Percentiles rank a stretch among this genome's conserved stretches.
phyloP scores from a whole-genome alignment of 306 rosid genomes.

The Oxytropis ochrocephala region DNA sequence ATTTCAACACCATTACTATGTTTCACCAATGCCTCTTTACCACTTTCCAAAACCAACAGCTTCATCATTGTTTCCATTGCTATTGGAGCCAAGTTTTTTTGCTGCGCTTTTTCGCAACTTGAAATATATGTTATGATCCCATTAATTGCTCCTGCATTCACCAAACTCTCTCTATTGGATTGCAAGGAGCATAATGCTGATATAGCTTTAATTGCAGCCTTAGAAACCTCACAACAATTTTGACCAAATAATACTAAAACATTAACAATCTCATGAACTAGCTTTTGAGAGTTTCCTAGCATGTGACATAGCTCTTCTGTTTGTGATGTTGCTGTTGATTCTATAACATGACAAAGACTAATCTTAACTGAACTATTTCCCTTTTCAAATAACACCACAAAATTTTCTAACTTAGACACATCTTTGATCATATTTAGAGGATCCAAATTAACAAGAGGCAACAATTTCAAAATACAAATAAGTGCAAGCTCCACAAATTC shows the following conservation, averaged over 20 bases:
- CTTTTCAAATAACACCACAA: constrained; percentile 38
- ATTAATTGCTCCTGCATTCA: constrained; percentile 46
- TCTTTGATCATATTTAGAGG: constrained; percentile 45
- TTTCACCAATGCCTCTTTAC: constrained; percentile 45
- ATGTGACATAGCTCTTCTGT: constrained; percentile 31
- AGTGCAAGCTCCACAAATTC: constrained; percentile 52
- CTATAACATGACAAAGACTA: constrained; percentile 50
- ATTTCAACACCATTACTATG: constrained; percentile 36
- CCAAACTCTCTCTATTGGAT: constrained; percentile 42
- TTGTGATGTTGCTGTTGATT: constrained; percentile 38
- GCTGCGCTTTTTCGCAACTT: constrained; percentile 19
- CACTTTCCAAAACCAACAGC: constrained; percentile 49
- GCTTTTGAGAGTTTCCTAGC: constrained; percentile 41
- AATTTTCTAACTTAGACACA: constrained; percentile 34
- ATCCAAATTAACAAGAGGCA: constrained; percentile 40
- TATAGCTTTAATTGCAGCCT: constrained; percentile 58
- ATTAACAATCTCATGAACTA: constrained; percentile 35
- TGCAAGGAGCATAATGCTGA: constrained; percentile 45
- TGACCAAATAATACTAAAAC: constrained; percentile 19
- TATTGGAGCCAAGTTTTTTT: constrained; percentile 34
- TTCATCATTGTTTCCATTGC: constrained; percentile 58
- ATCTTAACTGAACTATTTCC: constrained; percentile 47
- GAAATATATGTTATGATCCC: constrained; percentile 51
- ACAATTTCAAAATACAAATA: constrained; percentile 40
- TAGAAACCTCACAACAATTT: constrained; percentile 32